Evolutionary conservation across 345 rosid species (phyloP).

Genomic region (Populus nigra): DNA sequence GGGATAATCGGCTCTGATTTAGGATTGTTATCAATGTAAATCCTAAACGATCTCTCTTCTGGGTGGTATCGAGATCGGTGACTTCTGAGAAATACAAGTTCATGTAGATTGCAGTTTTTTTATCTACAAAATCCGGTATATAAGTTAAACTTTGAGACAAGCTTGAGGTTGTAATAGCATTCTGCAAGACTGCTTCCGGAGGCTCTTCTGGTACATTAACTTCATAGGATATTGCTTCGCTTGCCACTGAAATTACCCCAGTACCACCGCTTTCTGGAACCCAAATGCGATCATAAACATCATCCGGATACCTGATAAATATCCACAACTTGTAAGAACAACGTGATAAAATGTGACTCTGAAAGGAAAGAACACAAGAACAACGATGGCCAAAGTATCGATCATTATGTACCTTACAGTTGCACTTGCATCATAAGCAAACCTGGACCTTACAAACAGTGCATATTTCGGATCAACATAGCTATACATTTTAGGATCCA

Average conservation of each 20-base stretch:
- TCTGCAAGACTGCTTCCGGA: constrained; percentile 30
- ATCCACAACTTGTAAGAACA: neutral
- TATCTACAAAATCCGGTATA: constrained; percentile 18
- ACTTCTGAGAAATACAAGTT: constrained; percentile 52
- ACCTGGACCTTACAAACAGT: neutral
- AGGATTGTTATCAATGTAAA: constrained; percentile 9
- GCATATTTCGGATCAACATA: constrained; percentile 6
- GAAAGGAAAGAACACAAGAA: constrained; percentile 4
- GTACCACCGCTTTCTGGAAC: constrained; percentile 15
- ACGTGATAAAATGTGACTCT: neutral
- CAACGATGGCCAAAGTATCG: no score
- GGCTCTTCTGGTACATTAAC: constrained; percentile 28
- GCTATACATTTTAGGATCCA: constrained; percentile 18
- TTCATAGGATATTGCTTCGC: neutral
- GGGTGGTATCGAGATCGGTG: constrained; percentile 24
- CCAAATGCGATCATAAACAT: constrained; percentile 45
- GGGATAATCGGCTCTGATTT: constrained; percentile 25
- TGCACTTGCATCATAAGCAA: constrained; percentile 9
- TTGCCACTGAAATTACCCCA: constrained; percentile 16
- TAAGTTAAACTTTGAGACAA: no score
- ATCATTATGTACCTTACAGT: constrained; percentile 5
- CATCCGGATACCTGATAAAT: constrained; percentile 20
- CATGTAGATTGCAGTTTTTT: constrained; percentile 16
- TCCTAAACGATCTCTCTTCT: constrained; percentile 34
- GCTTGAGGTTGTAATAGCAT: constrained; percentile 30